Evolutionary conservation across 2,329 filamentous ascomycete species (phyloP), one percentile per base, ranked within the genome.

Genomic region (Huntiella abstrusa): DNA sequence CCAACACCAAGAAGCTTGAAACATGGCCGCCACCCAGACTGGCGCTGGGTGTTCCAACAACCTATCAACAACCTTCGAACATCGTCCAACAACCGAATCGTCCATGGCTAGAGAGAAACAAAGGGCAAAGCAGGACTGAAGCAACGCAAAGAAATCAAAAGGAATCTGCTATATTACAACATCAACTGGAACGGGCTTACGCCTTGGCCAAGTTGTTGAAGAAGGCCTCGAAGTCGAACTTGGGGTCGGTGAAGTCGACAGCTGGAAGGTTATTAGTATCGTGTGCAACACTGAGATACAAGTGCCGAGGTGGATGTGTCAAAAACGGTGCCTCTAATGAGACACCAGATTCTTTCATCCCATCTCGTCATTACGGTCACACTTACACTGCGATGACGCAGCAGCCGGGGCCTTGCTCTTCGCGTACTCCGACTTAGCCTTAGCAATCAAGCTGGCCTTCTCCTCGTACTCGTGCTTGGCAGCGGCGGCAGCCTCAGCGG

Each of bases 201-300:
- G 68, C 62, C 60, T 68, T 64, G 53, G 64, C 56, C 56, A 85
- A 65, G 56, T 74, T 70, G 58, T 75, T 73, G 62, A 94, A 66
- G 63, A 76, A 84, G 56, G 82, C 78, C 70, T 96, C 88, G 56
- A 96, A 71, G 62, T 98, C 87, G 68, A 96, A 96, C 59, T 86
- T 84, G 59, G 86, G 77, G 68, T 91, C 77, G 59, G 80, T 75
- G 51, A 80, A 80, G 66, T 96, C 48, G 13, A 47, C 32, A 13
- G 48, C 45, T 47, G 32, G 10, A 34, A 12, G 15, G 22, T 13
- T 33, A 17, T 28, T 28, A 28, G 22, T 28, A 28, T 28, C 6
- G 8, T 28, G 22, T 28, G 22, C 8, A 28, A 10, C 22, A 4
- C 22, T 28, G 22, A 8, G 22, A 28, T 28, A 28, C 22, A 28